Base-by-base conservation (phyloP, 1,284 basidiomycete genomes). In the Malassezia japonica region DNA sequence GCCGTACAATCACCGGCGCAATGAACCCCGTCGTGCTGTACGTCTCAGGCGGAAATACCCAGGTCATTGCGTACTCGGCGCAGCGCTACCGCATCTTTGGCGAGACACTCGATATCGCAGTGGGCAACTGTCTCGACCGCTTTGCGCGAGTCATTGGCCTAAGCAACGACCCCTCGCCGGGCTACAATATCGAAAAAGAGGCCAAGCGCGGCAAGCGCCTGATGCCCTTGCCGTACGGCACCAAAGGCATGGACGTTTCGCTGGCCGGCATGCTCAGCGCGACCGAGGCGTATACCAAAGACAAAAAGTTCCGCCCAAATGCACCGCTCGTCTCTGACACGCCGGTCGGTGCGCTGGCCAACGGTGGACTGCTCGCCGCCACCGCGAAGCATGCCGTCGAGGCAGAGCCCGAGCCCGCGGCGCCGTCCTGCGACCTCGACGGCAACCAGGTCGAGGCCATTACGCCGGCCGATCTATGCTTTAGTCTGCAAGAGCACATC, bases 41-140 rank as follows among this genome's bases (percentile, higher is more conserved):
- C 71, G 94, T 99, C 10, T 96, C 91, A 0, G 94, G 94, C 13
- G 94, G 94, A 9, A 99, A 99, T 75, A 98, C 94, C 0, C 94
- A 99, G 75, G 91, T 99, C 28, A 96, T 99, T 60, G 94, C 94
- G 1, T 99, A 99, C 74, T 94, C 89, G 16, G 65, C 67, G 10
- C 85, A 88, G 61, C 88, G 96, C 60, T 99, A 99, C 73, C 82
- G 94, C 38, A 99, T 99, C 61, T 99, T 99, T 73, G 94, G 94
- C 23, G 94, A 99, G 75, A 98, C 94, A 10, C 80, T 99, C 43
- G 94, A 99, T 70, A 98, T 99, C 55, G 94, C 94, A 9, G 91
- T 98, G 23, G 94, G 94, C 27, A 99, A 99, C 75, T 98, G 92
- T 71, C 78, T 99, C 23, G 94, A 99, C 74, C 82, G 94, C 3